Percentiles rank a stretch among this genome's conserved stretches.
These are phyloP conservation scores for Diaporthe vexans DNA, from an alignment of 2,329 filamentous ascomycete genomes.

Conservation along the genomic window DNA sequence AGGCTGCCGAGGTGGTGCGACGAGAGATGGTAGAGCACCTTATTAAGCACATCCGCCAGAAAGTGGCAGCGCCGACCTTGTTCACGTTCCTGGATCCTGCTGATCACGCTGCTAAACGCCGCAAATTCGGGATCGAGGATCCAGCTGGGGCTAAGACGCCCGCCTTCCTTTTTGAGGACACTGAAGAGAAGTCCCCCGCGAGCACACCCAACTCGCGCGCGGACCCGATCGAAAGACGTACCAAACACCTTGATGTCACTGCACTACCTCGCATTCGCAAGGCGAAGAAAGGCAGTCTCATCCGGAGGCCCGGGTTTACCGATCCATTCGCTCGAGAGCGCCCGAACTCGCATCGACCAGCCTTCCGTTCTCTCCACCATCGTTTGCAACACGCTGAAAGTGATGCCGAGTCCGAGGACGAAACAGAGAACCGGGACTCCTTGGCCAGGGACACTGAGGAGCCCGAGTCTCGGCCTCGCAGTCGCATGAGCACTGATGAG, in stretches of 20 bases:
- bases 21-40: conserved; percentile 89
- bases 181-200: conserved; percentile 72
- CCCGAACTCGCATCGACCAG: conserved; percentile 68
- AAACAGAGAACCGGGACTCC: conserved; percentile 71
- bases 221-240: conserved; percentile 73
- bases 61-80: conserved; percentile 85
- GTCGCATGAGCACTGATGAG: conserved; percentile 77
- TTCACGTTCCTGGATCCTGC: conserved; percentile 86
- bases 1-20: conserved; percentile 83
- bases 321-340: conserved; percentile 77
- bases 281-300: conserved; percentile 69
- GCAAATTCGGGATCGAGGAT: conserved; percentile 82
- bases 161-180: conserved; percentile 68
- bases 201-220: conserved; percentile 76
- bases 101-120: conserved; percentile 83
- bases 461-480: conserved; percentile 84
- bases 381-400: conserved; percentile 77
- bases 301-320: conserved; percentile 73
- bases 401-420: conserved; percentile 91
- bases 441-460: conserved; percentile 85
- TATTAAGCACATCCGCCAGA: conserved; percentile 88
- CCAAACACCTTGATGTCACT: conserved; percentile 70
- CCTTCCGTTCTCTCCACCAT: conserved; percentile 86
- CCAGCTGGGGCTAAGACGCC: conserved; percentile 70
- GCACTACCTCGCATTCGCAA: conserved; percentile 83